Percentiles rank a stretch among this genome's conserved stretches.
These are phyloP conservation scores for Berkeleyomyces rouxiae DNA, from an alignment of 2,329 filamentous ascomycete genomes.

Conservation along the genomic window DNA sequence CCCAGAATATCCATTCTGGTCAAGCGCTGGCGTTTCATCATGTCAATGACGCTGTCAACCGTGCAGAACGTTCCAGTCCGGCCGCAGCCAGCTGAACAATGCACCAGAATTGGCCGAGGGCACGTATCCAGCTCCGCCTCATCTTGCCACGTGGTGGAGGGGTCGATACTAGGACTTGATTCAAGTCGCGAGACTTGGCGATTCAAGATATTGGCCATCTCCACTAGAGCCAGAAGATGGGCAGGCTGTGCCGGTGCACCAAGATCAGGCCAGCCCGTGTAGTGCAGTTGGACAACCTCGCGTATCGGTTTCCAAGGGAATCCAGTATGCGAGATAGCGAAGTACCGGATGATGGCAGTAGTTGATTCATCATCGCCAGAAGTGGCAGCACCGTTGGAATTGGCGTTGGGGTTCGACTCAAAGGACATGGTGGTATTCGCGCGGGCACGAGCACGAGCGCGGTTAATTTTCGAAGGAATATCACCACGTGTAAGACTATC, in stretches of 20 bases:
- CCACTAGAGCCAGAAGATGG: slow-evolving; percentile 76
- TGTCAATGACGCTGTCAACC: slow-evolving; percentile 87
- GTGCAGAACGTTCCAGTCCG: slow-evolving; percentile 94
- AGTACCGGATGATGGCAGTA: slow-evolving; percentile 71
- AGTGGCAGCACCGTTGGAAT: slow-evolving; percentile 4
- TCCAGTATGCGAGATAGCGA: slow-evolving; percentile 59
- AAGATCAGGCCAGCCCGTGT: slow-evolving; percentile 94
- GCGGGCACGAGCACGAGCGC: slow-evolving; percentile 24
- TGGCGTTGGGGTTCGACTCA: slow-evolving; percentile 11
- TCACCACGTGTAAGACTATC: slow-evolving; percentile 18
- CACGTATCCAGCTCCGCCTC: slow-evolving; percentile 40
- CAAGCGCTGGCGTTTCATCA: slow-evolving; percentile 71
- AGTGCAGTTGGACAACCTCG: slow-evolving; percentile 88
- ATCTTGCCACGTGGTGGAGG: slow-evolving; percentile 25
- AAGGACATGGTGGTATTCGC: slow-evolving; percentile 18
- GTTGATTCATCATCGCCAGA: slow-evolving; percentile 38
- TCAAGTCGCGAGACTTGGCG: slow-evolving; percentile 36
- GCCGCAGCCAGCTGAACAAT: slow-evolving; percentile 91
- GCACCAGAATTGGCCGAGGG: slow-evolving; percentile 65
- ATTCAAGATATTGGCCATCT: slow-evolving; percentile 65
- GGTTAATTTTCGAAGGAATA: not conserved
- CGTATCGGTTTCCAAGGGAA: slow-evolving; percentile 74
- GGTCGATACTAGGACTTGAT: slow-evolving; percentile 19
- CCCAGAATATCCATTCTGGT: slow-evolving; percentile 18
- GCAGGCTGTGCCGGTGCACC: slow-evolving; percentile 78